phyloP scores from a whole-genome alignment of 179 eudicot species.

The Nepenthes alata region DNA sequence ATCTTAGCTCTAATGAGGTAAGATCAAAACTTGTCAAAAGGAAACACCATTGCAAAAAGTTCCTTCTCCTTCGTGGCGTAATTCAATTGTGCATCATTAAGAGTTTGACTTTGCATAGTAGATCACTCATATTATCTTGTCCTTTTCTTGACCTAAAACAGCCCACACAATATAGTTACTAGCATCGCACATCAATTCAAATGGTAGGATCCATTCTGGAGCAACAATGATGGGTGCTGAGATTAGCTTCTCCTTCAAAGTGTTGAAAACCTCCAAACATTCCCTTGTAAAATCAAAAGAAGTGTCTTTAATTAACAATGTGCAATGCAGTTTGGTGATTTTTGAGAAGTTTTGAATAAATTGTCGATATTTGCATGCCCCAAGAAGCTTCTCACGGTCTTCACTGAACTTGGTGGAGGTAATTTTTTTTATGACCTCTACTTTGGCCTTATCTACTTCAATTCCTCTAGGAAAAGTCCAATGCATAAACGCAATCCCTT shows the following conservation, averaged over 20 bases:
- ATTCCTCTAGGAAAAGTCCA: background rate
- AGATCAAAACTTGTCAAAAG: background rate
- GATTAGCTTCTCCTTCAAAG: background rate
- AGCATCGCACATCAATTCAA: background rate
- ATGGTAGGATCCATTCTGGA: background rate
- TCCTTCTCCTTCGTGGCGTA: background rate
- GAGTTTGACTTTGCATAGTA: background rate
- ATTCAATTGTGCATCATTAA: background rate
- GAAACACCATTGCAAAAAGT: background rate
- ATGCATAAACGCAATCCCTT: constrained; percentile 4
- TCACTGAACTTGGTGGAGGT: background rate
- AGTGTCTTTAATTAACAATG: background rate
- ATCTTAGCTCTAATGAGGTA: background rate
- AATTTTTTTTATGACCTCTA: background rate
- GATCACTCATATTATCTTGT: background rate
- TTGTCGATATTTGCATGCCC: background rate
- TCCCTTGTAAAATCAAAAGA: background rate
- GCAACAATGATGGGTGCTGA: background rate
- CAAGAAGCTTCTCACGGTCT: background rate
- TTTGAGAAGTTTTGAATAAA: no score
- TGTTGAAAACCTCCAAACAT: background rate
- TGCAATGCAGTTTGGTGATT: background rate
- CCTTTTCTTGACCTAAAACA: background rate
- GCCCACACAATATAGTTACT: background rate
- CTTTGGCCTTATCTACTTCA: no score